Evolutionary conservation across 345 rosid genomes (phyloP).

Genomic region (Euphorbia peplus): DNA sequence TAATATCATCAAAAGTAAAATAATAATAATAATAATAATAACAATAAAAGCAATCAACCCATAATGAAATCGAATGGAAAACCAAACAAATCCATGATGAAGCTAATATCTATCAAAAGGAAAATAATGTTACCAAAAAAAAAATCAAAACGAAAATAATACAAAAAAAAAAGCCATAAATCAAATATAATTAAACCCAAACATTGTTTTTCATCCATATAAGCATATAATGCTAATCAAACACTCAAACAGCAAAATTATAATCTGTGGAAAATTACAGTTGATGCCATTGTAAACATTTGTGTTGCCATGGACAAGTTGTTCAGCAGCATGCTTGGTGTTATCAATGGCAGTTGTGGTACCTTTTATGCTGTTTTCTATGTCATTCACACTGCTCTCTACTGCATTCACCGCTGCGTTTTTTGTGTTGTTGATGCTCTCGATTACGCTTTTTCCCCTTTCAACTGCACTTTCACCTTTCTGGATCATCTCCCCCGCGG

Average conservation of each 20-base stretch:
- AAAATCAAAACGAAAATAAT: background rate
- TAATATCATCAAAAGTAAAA: too few relatives aligned
- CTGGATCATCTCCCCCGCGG: background rate
- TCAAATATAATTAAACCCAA: background rate
- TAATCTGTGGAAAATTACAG: background rate
- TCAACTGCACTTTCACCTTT: background rate
- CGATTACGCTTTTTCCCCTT: background rate
- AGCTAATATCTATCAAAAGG: background rate
- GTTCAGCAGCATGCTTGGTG: constrained; percentile 9
- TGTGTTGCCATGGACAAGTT: constrained; percentile 5
- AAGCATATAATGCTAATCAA: background rate
- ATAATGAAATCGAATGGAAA: too few relatives aligned
- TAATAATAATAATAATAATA: too few relatives aligned
- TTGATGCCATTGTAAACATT: background rate
- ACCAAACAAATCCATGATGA: background rate
- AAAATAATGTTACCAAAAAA: background rate
- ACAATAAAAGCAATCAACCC: too few relatives aligned
- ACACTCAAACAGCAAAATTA: background rate
- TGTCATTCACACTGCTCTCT: background rate
- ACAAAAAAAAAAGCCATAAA: too few relatives aligned
- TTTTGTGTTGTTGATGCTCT: background rate
- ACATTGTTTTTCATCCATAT: too few relatives aligned
- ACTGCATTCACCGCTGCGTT: background rate
- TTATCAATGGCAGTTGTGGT: constrained; percentile 1
- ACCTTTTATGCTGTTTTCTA: background rate